Evolutionary conservation across 225 moss, liverwort and hornwort species (phyloP).

Genomic region (Neckera pumila): DNA sequence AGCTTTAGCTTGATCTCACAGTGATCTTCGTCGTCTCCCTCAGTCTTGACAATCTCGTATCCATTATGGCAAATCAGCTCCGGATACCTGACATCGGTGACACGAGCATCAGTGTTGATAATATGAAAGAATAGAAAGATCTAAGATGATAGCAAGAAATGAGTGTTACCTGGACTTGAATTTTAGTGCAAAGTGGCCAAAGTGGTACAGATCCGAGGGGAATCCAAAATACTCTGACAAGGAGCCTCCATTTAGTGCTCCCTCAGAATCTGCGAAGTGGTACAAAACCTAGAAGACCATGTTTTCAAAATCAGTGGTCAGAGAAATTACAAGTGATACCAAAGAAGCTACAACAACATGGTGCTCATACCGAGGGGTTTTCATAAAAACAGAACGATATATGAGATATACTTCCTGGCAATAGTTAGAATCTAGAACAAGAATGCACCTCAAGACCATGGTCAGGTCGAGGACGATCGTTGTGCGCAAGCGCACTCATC

Average conservation of each 20-base stretch:
- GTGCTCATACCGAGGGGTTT: neutral
- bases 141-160: neutral
- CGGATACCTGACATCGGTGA: slow-evolving; percentile 33
- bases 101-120: neutral
- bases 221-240: slow-evolving; percentile 43
- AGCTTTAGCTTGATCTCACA: slow-evolving; percentile 27
- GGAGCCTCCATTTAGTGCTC: slow-evolving; percentile 42
- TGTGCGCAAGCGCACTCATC: slow-evolving; percentile 55
- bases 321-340: neutral
- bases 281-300: slow-evolving; percentile 58
- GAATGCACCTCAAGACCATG: slow-evolving; percentile 73
- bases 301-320: neutral
- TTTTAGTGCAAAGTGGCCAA: slow-evolving; percentile 74
- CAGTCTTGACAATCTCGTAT: slow-evolving; percentile 24
- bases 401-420: neutral
- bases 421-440: neutral
- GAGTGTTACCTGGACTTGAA: slow-evolving; percentile 52
- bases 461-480: slow-evolving; percentile 57
- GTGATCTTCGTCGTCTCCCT: slow-evolving; percentile 8
- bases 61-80: slow-evolving; percentile 56
- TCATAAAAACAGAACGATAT: neutral
- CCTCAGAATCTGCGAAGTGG: slow-evolving; percentile 64
- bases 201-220: slow-evolving; percentile 50
- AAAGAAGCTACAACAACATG: neutral
- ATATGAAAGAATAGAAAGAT: neutral